These are phyloP conservation scores for Rhizopogon roseolus DNA, from an alignment of 768 basidiomycete species.

Conservation along the genomic window DNA sequence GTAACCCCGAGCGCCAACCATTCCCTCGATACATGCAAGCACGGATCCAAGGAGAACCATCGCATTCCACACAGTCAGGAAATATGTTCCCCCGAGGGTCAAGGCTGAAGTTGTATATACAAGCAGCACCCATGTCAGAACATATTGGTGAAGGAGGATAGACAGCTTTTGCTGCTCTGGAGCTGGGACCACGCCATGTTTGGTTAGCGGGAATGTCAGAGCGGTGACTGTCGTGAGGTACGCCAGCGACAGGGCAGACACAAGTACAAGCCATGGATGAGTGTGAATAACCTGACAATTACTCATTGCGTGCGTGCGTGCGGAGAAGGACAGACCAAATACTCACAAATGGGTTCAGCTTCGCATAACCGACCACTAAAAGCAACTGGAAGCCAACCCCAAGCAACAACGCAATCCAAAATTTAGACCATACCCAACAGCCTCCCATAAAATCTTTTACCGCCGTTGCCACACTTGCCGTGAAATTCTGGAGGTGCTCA, in stretches of 20 bases:
- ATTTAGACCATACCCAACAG: constrained; percentile 49
- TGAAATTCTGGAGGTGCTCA: constrained; percentile 3
- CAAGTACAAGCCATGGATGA: constrained; percentile 45
- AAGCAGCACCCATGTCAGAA: constrained; percentile 56
- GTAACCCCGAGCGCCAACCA: constrained; percentile 12
- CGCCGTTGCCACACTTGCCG: constrained; percentile 17
- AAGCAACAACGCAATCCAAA: constrained; percentile 56
- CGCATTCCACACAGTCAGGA: constrained; percentile 51
- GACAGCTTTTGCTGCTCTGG: constrained; percentile 45
- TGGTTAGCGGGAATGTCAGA: constrained; percentile 30
- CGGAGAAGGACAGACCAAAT: background rate
- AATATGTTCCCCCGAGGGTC: constrained; percentile 51
- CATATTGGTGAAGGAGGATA: constrained; percentile 48
- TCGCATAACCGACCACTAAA: constrained; percentile 43
- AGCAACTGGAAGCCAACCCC: constrained; percentile 40
- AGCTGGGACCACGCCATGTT: constrained; percentile 15
- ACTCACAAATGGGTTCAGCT: constrained; percentile 64
- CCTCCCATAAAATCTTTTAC: constrained; percentile 22
- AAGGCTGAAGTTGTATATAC: constrained; percentile 41
- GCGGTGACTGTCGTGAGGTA: constrained; percentile 44
- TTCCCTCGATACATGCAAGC: constrained; percentile 33
- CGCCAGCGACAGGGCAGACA: constrained; percentile 43
- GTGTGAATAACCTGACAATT: constrained; percentile 55
- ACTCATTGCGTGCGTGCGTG: background rate
- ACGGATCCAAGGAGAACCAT: constrained; percentile 38